phyloP scores from a whole-genome alignment of 805 yeast genomes.

The Spathaspora arborariae region DNA sequence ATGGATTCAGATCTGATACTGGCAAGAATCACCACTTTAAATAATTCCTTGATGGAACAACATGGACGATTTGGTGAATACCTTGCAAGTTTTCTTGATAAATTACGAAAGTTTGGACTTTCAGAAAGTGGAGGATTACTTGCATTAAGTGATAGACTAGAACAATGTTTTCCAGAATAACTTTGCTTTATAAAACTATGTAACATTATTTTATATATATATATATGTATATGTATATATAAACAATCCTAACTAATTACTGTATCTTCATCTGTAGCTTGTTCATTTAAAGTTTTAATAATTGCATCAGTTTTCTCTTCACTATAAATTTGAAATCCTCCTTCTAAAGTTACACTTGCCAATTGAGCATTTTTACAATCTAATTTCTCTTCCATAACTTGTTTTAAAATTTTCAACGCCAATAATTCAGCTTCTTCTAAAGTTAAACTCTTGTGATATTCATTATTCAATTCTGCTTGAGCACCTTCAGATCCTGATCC shows the following conservation, averaged over 20 bases:
- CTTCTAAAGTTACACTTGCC: slow-evolving; percentile 83
- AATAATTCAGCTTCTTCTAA: slow-evolving; percentile 89
- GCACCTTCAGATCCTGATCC: slow-evolving; percentile 99
- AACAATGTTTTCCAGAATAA: slow-evolving; percentile 28
- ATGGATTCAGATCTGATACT: slow-evolving; percentile 39
- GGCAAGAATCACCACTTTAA: slow-evolving; percentile 38
- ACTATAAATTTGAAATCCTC: slow-evolving; percentile 80
- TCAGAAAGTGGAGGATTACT: slow-evolving; percentile 45
- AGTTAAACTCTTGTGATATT: slow-evolving; percentile 89
- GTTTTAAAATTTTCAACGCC: slow-evolving; percentile 85
- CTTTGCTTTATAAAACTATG: neutral
- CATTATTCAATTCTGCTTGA: slow-evolving; percentile 94
- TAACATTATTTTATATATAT: too few species aligned
- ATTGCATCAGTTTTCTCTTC: slow-evolving; percentile 81
- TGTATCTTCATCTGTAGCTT: slow-evolving; percentile 44
- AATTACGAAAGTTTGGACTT: slow-evolving; percentile 46
- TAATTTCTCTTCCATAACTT: slow-evolving; percentile 98
- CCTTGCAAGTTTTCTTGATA: slow-evolving; percentile 43
- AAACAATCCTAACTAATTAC: slow-evolving; percentile 5
- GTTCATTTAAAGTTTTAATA: slow-evolving; percentile 72
- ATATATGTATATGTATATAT: slow-evolving; percentile 1
- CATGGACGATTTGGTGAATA: slow-evolving; percentile 42
- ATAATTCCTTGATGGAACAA: slow-evolving; percentile 38
- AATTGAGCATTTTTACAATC: slow-evolving; percentile 94
- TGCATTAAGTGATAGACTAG: slow-evolving; percentile 41